Conservation (phyloP, 2,329 filamentous ascomycete genomes). For the Colletotrichum sp. region DNA sequence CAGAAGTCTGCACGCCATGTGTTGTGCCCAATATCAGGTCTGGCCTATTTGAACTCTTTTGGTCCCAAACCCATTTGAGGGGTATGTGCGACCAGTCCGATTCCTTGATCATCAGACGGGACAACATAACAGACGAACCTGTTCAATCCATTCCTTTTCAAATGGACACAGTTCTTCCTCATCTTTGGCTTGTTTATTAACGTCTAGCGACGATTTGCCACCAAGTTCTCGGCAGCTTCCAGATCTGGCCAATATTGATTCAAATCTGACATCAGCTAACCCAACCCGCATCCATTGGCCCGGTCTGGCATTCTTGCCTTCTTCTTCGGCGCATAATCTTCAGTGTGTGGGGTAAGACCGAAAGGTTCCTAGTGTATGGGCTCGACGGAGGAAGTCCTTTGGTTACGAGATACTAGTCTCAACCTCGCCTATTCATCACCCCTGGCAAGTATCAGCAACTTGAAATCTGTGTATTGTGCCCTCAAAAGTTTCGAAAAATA, state of each 20-base stretch:
- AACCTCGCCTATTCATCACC: neutral
- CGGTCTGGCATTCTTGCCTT: neutral
- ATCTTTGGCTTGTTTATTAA: neutral
- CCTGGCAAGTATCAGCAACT: neutral
- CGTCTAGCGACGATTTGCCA: neutral
- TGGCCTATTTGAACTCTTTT: neutral
- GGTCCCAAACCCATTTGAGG: neutral
- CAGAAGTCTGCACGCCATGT: neutral
- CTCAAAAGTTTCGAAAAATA: neutral
- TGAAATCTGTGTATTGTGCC: rapidly evolving
- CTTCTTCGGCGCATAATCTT: neutral
- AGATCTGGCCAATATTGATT: neutral
- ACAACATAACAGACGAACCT: neutral
- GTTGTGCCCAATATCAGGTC: neutral
- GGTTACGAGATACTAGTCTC: neutral
- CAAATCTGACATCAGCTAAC: neutral
- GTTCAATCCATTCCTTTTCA: neutral
- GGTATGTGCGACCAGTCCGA: neutral
- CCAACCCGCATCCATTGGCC: neutral
- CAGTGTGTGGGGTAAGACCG: neutral
- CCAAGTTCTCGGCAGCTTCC: neutral
- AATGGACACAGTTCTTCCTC: neutral
- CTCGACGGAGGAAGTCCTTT: neutral
- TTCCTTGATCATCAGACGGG: neutral
- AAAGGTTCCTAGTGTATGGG: neutral